phyloP scores from a whole-genome alignment of 2,329 filamentous ascomycete species.

The Neurospora crassa region DNA sequence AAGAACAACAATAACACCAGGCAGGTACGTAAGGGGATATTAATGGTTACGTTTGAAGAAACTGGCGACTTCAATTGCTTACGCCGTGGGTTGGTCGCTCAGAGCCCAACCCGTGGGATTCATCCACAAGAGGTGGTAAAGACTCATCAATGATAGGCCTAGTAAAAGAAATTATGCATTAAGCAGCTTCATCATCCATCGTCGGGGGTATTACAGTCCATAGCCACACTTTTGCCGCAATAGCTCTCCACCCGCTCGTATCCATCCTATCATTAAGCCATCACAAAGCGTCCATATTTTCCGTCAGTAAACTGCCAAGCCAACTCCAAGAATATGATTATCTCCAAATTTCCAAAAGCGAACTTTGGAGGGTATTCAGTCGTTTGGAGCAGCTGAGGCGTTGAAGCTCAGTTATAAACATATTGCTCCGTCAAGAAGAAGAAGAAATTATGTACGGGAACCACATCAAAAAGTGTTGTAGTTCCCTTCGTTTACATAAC shows the following conservation, averaged over 20 bases:
- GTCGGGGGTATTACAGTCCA: background rate
- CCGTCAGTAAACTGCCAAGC: background rate
- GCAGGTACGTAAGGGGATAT: background rate
- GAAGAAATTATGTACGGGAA: slow-evolving; percentile 1
- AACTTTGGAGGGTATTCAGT: background rate
- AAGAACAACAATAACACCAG: background rate
- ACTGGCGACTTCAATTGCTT: background rate
- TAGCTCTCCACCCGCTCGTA: background rate
- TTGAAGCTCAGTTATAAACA: background rate
- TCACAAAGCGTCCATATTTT: background rate
- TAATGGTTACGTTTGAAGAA: background rate
- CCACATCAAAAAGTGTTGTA: background rate
- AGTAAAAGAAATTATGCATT: background rate
- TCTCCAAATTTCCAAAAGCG: background rate
- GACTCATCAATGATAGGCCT: background rate
- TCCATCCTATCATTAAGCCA: background rate
- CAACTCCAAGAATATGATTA: background rate
- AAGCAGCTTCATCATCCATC: background rate
- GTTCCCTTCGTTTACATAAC: background rate
- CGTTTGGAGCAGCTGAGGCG: background rate
- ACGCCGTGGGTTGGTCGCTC: background rate
- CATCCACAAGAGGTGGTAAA: background rate
- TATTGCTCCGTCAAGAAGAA: background rate
- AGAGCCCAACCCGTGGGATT: background rate
- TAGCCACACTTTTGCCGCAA: background rate